These are phyloP conservation scores for Saitozyma podzolica DNA, from an alignment of 768 basidiomycete species.

Conservation along the genomic window DNA sequence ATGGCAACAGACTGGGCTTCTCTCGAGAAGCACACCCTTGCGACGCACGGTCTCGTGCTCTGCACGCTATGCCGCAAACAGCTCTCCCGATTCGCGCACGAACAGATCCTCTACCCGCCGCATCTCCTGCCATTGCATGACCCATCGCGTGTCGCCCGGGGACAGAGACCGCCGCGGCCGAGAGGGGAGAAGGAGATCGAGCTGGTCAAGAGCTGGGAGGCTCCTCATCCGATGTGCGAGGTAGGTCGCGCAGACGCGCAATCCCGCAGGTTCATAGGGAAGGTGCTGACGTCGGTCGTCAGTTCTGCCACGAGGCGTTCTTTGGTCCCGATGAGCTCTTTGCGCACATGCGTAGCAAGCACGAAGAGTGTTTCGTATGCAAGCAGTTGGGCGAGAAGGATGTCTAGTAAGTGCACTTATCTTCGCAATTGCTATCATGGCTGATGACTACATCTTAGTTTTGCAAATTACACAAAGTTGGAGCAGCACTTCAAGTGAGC, in stretches of 20 bases:
- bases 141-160: conserved; percentile 62
- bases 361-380: conserved; percentile 97
- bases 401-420: conserved; percentile 70
- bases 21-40: conserved; percentile 78
- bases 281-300: conserved; percentile 12
- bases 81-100: conserved; percentile 95
- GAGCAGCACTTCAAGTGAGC: conserved; percentile 53
- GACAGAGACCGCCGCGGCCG: conserved; percentile 42
- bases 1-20: conserved; percentile 86
- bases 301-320: conserved; percentile 89
- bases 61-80: conserved; percentile 85
- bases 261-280: not conserved
- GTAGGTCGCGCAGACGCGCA: conserved; percentile 19
- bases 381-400: conserved; percentile 75
- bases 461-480: conserved; percentile 73
- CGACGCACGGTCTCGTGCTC: conserved; percentile 71
- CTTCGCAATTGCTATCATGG: not conserved
- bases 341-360: conserved; percentile 84
- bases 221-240: conserved; percentile 54
- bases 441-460: conserved; percentile 57
- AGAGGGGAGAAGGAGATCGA: conserved; percentile 44
- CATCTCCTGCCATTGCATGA: conserved; percentile 69
- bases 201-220: conserved; percentile 48
- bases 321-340: conserved; percentile 93
- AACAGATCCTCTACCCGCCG: conserved; percentile 79